phyloP scores from a whole-genome alignment of 441 rosid genomes.

The Dalechampia spathulata region DNA sequence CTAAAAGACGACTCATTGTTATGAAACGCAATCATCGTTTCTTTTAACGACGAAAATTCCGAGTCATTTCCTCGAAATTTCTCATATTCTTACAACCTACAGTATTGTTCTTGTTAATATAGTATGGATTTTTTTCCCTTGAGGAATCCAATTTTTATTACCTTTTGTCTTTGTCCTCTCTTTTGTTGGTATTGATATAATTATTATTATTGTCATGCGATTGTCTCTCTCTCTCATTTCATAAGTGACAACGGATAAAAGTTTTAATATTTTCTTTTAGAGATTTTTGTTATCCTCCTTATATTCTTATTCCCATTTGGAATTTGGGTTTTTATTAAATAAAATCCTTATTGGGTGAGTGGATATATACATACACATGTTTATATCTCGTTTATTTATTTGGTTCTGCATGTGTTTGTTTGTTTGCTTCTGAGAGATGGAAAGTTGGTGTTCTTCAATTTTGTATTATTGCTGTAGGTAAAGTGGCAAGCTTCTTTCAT shows the following conservation, averaged over 20 bases:
- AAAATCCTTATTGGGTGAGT: slow-evolving; percentile 7
- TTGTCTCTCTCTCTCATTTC: slow-evolving; percentile 6
- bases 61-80: slow-evolving; percentile 32
- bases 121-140: not conserved
- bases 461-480: not conserved
- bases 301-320: not conserved
- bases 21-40: too few relatives aligned
- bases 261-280: not conserved
- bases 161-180: not conserved
- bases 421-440: too few relatives aligned
- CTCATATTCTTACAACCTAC: slow-evolving; percentile 9
- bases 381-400: not conserved
- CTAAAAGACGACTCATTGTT: too few relatives aligned
- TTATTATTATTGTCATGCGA: too few relatives aligned
- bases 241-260: not conserved
- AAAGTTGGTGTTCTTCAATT: not conserved
- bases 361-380: not conserved
- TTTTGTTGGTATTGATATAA: too few relatives aligned
- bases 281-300: not conserved
- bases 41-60: slow-evolving; percentile 25
- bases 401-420: not conserved
- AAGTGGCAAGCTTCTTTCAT: not conserved
- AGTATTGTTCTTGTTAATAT: too few relatives aligned
- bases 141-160: slow-evolving; percentile 2
- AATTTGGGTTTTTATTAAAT: not conserved